These are phyloP conservation scores for Hymenoscyphus occultus DNA, from an alignment of 2,329 filamentous ascomycete genomes.

Conservation along the genomic window DNA sequence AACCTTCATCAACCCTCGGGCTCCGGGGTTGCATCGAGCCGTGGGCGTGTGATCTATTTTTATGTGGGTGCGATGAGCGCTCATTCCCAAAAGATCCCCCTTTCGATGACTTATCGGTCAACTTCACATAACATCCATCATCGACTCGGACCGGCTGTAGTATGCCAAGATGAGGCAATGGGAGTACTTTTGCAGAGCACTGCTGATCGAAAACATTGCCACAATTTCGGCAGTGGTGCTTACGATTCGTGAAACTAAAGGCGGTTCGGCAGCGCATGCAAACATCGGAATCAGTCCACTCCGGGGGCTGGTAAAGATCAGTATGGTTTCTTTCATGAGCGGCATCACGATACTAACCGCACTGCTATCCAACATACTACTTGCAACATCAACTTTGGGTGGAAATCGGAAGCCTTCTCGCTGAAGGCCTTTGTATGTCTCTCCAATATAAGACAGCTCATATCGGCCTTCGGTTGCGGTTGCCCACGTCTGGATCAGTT, in stretches of 20 bases:
- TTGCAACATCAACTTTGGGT: constrained; percentile 80
- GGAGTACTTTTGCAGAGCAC: constrained; percentile 84
- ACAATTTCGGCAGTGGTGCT: constrained; percentile 97
- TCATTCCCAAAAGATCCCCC: constrained; percentile 41
- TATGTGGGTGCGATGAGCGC: constrained; percentile 60
- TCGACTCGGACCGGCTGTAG: constrained; percentile 88
- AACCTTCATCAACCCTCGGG: constrained; percentile 82
- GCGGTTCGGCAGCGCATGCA: constrained; percentile 96
- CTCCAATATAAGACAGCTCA: constrained; percentile 80
- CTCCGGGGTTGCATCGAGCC: constrained; percentile 82
- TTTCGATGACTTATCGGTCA: constrained; percentile 70
- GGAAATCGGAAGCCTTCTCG: constrained; percentile 87
- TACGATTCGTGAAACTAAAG: constrained; percentile 97
- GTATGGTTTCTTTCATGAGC: neutral
- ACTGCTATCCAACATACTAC: constrained; percentile 96
- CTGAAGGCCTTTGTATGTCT: constrained; percentile 81
- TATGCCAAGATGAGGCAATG: constrained; percentile 90
- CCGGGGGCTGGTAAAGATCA: constrained; percentile 65
- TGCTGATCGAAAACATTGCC: constrained; percentile 96
- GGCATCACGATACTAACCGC: constrained; percentile 61
- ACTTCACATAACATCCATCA: constrained; percentile 88
- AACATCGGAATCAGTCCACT: constrained; percentile 97
- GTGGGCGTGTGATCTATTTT: constrained; percentile 42
- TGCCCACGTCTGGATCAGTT: constrained; percentile 92
- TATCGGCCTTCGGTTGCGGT: constrained; percentile 80